phyloP scores from a whole-genome alignment of 1,139 yeast genomes.

The Scheffersomyces quercinus region DNA sequence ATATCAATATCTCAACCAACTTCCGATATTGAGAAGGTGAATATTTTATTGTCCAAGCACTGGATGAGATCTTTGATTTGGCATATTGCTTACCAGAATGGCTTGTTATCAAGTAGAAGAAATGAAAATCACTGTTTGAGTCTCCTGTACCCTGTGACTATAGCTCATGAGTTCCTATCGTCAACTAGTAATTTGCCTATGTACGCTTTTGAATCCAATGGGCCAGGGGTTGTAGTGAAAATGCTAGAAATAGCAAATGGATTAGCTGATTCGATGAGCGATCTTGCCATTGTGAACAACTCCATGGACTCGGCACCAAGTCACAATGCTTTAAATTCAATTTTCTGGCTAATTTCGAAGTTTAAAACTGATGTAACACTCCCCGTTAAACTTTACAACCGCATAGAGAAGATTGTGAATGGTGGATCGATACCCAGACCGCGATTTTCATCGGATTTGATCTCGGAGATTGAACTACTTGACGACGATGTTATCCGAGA shows the following conservation, averaged over 20 bases:
- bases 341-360: constrained; percentile 6
- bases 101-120: constrained; percentile 7
- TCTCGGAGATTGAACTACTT: not conserved
- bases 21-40: constrained; percentile 26
- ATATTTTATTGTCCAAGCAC: constrained; percentile 19
- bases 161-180: constrained; percentile 14
- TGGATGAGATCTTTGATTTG: constrained; percentile 25
- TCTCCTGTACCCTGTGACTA: constrained; percentile 12
- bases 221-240: constrained; percentile 11
- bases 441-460: not conserved
- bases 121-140: constrained; percentile 7
- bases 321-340: constrained; percentile 5
- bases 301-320: not conserved
- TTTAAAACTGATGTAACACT: constrained; percentile 10
- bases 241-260: constrained; percentile 11
- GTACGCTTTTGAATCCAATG: constrained; percentile 17
- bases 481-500: no score
- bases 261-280: constrained; percentile 4
- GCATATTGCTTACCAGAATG: constrained; percentile 20
- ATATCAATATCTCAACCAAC: constrained; percentile 10
- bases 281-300: not conserved
- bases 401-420: constrained; percentile 6
- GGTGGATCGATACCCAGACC: constrained; percentile 1
- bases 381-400: constrained; percentile 6
- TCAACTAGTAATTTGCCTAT: constrained; percentile 13